Evolutionary conservation across 768 basidiomycete genomes (phyloP).

Genomic region (Suillus variegatus): DNA sequence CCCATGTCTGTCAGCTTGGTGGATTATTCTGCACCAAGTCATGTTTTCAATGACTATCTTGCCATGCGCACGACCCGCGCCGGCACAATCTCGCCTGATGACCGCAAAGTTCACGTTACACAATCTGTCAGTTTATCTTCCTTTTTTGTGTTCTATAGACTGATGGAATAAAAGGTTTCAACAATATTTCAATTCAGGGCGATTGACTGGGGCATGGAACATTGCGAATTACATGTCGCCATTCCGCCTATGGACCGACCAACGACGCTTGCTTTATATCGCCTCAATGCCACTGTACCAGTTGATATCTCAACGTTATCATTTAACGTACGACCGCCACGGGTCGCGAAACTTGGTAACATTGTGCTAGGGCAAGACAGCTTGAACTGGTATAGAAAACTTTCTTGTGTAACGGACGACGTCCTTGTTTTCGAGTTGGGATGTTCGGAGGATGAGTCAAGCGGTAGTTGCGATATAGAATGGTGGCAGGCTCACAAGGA

Average conservation of each 20-base stretch:
- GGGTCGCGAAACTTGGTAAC: background rate
- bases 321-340: background rate
- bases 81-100: slow-evolving; percentile 1
- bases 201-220: slow-evolving; percentile 2
- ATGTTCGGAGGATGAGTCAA: background rate
- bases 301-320: background rate
- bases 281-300: background rate
- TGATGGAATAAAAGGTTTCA: background rate
- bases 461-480: background rate
- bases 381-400: background rate
- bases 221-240: background rate
- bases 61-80: background rate
- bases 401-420: slow-evolving; percentile 1
- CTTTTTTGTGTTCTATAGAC: background rate
- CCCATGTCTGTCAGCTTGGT: background rate
- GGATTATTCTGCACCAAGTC: background rate
- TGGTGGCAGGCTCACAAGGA: background rate
- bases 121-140: background rate
- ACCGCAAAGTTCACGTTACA: background rate
- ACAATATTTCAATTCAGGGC: slow-evolving; percentile 1
- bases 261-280: background rate
- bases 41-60: slow-evolving; percentile 1
- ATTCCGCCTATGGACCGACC: background rate
- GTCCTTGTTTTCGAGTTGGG: background rate
- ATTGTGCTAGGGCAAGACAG: background rate